Evolutionary conservation across 2,329 filamentous ascomycete species (phyloP).

Genomic region (Fusarium nurragi): DNA sequence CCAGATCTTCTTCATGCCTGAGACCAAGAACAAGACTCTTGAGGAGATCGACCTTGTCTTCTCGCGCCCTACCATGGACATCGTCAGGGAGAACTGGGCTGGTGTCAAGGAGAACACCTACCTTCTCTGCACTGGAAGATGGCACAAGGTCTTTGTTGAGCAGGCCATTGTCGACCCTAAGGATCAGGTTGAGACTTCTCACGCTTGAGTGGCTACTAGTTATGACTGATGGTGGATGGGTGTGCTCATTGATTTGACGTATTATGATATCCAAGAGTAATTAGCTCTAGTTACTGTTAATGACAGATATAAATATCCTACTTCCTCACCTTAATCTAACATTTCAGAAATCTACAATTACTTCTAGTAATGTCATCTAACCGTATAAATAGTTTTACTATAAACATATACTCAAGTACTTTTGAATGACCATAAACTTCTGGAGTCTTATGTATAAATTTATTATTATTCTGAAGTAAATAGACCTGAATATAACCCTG

Average conservation of each 20-base stretch:
- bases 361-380: too few species aligned
- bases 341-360: too few species aligned
- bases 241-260: conserved; percentile 5
- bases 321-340: too few species aligned
- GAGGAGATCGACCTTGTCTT: conserved; percentile 79
- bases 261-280: conserved; percentile 25
- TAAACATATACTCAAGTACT: too few species aligned
- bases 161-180: conserved; percentile 32
- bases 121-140: conserved; percentile 38
- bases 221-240: neutral
- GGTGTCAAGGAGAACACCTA: conserved; percentile 47
- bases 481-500: too few species aligned
- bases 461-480: too few species aligned
- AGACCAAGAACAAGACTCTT: conserved; percentile 74
- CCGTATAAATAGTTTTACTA: too few species aligned
- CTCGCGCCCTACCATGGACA: conserved; percentile 67
- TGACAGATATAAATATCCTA: neutral
- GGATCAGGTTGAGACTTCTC: conserved; percentile 10
- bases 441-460: too few species aligned
- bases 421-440: too few species aligned
- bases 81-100: conserved; percentile 67
- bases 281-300: neutral
- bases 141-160: conserved; percentile 41
- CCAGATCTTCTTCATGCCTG: conserved; percentile 79
- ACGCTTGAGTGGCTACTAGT: neutral